These are phyloP conservation scores for Leccinum incarnatum DNA, from an alignment of 768 basidiomycete species.

Conservation along the genomic window DNA sequence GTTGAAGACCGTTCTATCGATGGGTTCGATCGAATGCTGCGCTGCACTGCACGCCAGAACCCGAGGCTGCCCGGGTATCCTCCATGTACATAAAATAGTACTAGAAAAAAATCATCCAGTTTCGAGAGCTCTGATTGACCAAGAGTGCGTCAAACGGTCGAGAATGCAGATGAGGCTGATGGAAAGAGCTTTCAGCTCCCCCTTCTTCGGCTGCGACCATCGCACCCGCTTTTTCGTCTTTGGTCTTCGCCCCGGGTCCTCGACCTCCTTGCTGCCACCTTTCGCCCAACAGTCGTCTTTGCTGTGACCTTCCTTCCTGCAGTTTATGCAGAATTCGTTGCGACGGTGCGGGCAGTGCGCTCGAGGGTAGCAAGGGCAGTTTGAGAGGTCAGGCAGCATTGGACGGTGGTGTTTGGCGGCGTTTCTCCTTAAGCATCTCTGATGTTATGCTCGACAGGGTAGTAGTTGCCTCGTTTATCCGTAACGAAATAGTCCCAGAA, in stretches of 20 bases:
- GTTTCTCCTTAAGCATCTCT: neutral
- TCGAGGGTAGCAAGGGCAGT: neutral
- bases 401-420: neutral
- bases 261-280: neutral
- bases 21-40: neutral
- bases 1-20: neutral
- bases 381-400: neutral
- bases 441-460: neutral
- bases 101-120: no score
- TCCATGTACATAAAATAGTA: no score
- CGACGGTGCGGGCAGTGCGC: neutral
- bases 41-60: neutral
- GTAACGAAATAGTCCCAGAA: neutral
- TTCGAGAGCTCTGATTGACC: no score
- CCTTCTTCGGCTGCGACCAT: neutral
- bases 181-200: neutral
- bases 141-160: no score
- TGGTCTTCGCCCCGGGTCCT: neutral
- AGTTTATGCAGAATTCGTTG: neutral
- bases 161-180: no score
- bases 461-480: neutral
- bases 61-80: no score
- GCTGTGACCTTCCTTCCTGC: neutral
- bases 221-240: neutral
- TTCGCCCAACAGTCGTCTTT: neutral